Percentiles rank a stretch among this genome's conserved stretches.
These are phyloP conservation scores for Phytophthora colocasiae DNA, from an alignment of 352 stramenopile species.

Conservation along the genomic window DNA sequence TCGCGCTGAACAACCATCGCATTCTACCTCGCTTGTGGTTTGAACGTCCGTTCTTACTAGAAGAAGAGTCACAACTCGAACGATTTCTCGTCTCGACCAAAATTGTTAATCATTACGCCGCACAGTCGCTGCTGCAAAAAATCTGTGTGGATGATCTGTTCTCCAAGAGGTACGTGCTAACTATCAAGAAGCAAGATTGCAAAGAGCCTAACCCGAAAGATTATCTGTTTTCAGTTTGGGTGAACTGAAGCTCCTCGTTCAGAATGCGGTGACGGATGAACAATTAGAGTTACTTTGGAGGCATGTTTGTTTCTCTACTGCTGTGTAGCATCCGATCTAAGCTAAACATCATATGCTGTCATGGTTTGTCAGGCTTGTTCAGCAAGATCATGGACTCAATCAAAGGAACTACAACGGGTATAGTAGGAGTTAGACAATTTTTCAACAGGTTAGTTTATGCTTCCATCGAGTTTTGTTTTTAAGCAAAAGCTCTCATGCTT, in stretches of 20 bases:
- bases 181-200: neutral
- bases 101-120: conserved; percentile 66
- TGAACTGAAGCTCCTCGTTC: conserved; percentile 43
- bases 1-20: conserved; percentile 45
- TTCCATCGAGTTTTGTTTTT: no score
- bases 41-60: conserved; percentile 71
- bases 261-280: conserved; percentile 43
- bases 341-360: neutral
- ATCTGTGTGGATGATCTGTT: conserved; percentile 67
- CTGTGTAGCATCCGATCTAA: neutral
- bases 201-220: neutral
- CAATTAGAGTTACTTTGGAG: conserved; percentile 58
- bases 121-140: conserved; percentile 75
- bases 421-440: neutral
- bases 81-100: conserved; percentile 74
- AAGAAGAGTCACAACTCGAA: conserved; percentile 82
- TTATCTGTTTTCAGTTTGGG: conserved; percentile 38
- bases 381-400: conserved; percentile 41
- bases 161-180: conserved; percentile 40
- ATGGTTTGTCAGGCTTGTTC: conserved; percentile 25
- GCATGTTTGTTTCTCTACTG: conserved; percentile 25
- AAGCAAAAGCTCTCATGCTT: neutral
- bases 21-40: conserved; percentile 78
- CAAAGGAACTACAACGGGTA: neutral
- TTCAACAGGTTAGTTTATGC: neutral